Evolutionary conservation across 2,329 filamentous ascomycete genomes (phyloP), one percentile per base, ranked within the genome.

Genomic region (Fusarium bulbicola): DNA sequence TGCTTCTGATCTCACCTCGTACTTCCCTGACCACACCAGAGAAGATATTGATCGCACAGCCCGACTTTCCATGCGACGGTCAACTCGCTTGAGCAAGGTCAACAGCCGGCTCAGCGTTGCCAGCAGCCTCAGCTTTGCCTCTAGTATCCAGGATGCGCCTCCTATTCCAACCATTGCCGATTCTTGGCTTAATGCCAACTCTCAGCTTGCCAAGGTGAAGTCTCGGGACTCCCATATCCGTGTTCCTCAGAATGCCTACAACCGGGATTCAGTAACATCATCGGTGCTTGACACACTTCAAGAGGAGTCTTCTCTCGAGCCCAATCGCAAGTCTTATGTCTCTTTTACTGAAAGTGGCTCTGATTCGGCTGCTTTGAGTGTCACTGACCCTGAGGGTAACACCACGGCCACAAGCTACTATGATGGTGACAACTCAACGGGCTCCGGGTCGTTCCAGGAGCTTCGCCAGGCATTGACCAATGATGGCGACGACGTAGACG

Each of bases 1-100:
- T 79, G 95, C 95, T 32, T 97, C 96, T 28, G 96, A 99, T 80
- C 86, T 99, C 67, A 96, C 94, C 4, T 97, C 95, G 0, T 99
- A 98, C 85, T 99, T 99, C 87, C 96, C 96, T 1, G 95, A 97
- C 78, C 95, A 98, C 78, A 91, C 95, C 56, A 92, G 94, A 63
- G 95, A 97, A 80, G 94, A 97, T 76, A 98, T 99, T 80, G 96
- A 98, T 81, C 93, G 95, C 76, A 98, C 96, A 1, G 95, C 97
- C 71, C 93, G 96, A 54, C 90, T 98, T 82, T 98, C 95, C 2
- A 92, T 98, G 82, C 90, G 95, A 75, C 90, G 96, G 75, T 98
- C 95, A 45, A 94, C 93, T 59, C 92, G 96, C 59, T 87, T 98
- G 72, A 98, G 95, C 84, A 93, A 94, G 81, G 94, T 97, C 74